Evolutionary conservation across 2,329 filamentous ascomycete species (phyloP), one percentile per base, ranked within the genome.

Genomic region (Curvularia spicifera): DNA sequence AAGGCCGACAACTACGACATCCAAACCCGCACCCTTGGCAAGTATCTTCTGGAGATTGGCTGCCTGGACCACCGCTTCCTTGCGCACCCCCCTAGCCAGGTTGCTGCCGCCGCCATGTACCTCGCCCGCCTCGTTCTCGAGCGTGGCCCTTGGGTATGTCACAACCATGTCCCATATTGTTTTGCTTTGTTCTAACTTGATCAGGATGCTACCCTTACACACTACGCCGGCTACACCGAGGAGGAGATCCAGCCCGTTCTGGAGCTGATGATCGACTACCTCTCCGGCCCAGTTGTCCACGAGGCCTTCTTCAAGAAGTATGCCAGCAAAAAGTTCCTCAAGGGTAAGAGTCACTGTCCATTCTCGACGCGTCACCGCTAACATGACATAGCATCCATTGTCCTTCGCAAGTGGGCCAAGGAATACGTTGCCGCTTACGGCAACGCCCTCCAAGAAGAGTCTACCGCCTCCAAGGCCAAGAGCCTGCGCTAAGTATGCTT

Each of bases 221-320:
- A 96, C 81, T 99, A 98, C 75, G 88, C 95, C 52, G 95, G 95
- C 55, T 99, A 98, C 78, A 89, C 86, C 2, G 94, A 98, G 78
- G 88, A 94, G 46, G 91, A 99, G 79, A 93, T 99, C 68, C 87
- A 94, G 76, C 94, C 94, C 10, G 91, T 98, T 40, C 91, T 97
- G 73, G 86, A 90, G 70, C 85, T 98, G 60, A 97, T 99, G 93
- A 88, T 99, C 61, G 93, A 99, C 78, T 99, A 99, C 76, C 89
- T 99, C 39, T 90, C 91, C 58, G 88, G 91, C 12, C 95, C 94
- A 26, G 91, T 97, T 53, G 86, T 89, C 43, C 95, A 99, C 74
- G 94, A 98, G 77, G 96, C 95, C 37, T 97, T 99, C 84, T 98
- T 97, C 85, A 97, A 96, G 86, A 99, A 99, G 80, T 99, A 99